Conservation (phyloP, 306 rosid genomes). For the Trifolium repens region DNA sequence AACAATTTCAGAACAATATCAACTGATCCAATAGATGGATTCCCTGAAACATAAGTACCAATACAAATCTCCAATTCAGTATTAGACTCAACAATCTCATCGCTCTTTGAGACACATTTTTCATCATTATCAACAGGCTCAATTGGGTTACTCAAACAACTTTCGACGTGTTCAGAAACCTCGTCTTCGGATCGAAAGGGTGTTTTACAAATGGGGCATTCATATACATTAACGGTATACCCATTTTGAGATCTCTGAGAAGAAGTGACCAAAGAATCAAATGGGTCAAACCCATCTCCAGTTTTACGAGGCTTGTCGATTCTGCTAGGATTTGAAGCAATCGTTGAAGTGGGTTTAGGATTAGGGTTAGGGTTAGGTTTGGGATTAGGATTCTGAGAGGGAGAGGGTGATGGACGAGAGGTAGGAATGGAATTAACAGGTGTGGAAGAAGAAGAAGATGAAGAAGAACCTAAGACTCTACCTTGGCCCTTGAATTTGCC, state of each 20-base stretch:
- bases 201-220: slow-evolving; percentile 81
- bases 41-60: slow-evolving; percentile 66
- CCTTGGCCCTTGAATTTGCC: slow-evolving; percentile 94
- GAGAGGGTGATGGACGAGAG: slow-evolving; percentile 34
- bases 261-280: slow-evolving; percentile 74
- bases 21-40: slow-evolving; percentile 65
- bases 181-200: slow-evolving; percentile 77
- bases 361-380: slow-evolving; percentile 50
- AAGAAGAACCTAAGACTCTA: slow-evolving; percentile 82
- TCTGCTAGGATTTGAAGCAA: slow-evolving; percentile 10
- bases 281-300: slow-evolving; percentile 74
- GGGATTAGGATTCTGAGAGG: slow-evolving; percentile 12
- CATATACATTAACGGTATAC: slow-evolving; percentile 58
- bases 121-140: background rate
- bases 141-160: slow-evolving; percentile 49
- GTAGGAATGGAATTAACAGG: slow-evolving; percentile 47
- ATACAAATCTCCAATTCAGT: slow-evolving; percentile 63
- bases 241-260: slow-evolving; percentile 77
- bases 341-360: slow-evolving; percentile 38
- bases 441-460: slow-evolving; percentile 56
- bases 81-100: slow-evolving; percentile 24
- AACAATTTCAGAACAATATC: slow-evolving; percentile 73
- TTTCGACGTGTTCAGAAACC: slow-evolving; percentile 77
- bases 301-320: slow-evolving; percentile 47
- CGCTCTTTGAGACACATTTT: slow-evolving; percentile 25